Evolutionary conservation across 2,329 filamentous ascomycete genomes (phyloP).

Genomic region (Neonectria magnoliae): DNA sequence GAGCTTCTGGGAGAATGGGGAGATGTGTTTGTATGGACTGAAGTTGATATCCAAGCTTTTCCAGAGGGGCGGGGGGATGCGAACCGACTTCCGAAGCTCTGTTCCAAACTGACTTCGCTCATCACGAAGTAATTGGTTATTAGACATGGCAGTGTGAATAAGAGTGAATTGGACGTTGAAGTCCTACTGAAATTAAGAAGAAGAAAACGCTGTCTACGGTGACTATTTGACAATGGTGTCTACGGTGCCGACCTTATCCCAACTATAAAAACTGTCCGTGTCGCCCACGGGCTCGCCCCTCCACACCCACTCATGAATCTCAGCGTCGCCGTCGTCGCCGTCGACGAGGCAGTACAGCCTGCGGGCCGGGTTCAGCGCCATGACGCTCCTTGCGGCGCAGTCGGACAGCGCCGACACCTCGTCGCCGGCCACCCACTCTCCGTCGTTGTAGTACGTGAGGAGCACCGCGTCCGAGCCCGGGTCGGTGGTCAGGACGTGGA

Average conservation of each 20-base stretch:
- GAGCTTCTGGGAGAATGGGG: neutral
- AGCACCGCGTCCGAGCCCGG: neutral
- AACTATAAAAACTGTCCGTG: slow-evolving; percentile 1
- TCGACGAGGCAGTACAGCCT: slow-evolving; percentile 15
- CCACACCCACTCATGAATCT: slow-evolving; percentile 9
- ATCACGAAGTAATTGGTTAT: neutral
- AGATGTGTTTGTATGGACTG: too few species aligned
- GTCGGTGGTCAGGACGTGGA: slow-evolving; percentile 15
- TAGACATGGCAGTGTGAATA: neutral
- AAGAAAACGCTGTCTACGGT: neutral
- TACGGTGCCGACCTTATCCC: neutral
- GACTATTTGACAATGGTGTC: neutral
- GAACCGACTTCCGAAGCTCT: neutral
- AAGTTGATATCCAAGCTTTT: too few species aligned
- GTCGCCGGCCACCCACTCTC: neutral
- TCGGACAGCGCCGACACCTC: slow-evolving; percentile 8
- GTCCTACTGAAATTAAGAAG: neutral
- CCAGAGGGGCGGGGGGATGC: too few species aligned
- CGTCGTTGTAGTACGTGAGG: slow-evolving; percentile 12
- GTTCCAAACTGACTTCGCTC: neutral
- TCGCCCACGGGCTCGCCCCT: neutral
- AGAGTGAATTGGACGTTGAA: neutral
- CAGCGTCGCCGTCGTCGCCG: neutral
- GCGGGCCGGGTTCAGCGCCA: slow-evolving; percentile 3
- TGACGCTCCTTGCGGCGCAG: neutral